Evolutionary conservation across 177 flowering plant genomes (phyloP).

Genomic region (Vitis hybrid): DNA sequence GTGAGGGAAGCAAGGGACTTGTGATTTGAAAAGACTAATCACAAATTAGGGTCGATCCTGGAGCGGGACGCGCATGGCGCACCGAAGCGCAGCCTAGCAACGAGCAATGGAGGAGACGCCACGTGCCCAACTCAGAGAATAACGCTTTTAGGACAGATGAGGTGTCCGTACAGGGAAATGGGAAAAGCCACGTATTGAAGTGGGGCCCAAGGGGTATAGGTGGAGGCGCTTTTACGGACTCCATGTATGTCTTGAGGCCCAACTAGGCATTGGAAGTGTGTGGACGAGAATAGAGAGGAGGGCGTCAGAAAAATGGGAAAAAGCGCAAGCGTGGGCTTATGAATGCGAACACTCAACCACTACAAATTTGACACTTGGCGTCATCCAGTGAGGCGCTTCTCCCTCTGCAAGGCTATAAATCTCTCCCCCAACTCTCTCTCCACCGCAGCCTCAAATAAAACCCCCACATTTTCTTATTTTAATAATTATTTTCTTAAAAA

Average conservation of each 20-base stretch:
- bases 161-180: background rate
- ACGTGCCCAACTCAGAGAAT: background rate
- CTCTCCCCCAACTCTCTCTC: slow-evolving; percentile 5
- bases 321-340: slow-evolving; percentile 22
- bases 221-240: slow-evolving; percentile 23
- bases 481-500: background rate
- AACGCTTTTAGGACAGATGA: background rate
- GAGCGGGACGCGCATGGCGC: no score
- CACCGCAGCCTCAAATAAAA: slow-evolving; percentile 35
- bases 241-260: no score
- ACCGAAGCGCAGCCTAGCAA: no score
- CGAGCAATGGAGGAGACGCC: no score
- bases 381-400: slow-evolving; percentile 4
- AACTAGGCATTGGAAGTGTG: slow-evolving; percentile 17
- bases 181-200: background rate
- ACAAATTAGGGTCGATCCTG: no score
- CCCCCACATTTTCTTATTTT: background rate
- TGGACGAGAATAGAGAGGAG: slow-evolving; percentile 23
- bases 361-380: slow-evolving; percentile 30
- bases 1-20: no score
- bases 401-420: background rate
- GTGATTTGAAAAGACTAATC: no score
- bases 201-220: slow-evolving; percentile 15
- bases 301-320: slow-evolving; percentile 8
- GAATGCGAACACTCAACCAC: slow-evolving; percentile 16